Percentiles rank a stretch among this genome's conserved stretches.
phyloP scores from a whole-genome alignment of 2,329 filamentous ascomycete genomes.

The Clarireedia monteithiana region DNA sequence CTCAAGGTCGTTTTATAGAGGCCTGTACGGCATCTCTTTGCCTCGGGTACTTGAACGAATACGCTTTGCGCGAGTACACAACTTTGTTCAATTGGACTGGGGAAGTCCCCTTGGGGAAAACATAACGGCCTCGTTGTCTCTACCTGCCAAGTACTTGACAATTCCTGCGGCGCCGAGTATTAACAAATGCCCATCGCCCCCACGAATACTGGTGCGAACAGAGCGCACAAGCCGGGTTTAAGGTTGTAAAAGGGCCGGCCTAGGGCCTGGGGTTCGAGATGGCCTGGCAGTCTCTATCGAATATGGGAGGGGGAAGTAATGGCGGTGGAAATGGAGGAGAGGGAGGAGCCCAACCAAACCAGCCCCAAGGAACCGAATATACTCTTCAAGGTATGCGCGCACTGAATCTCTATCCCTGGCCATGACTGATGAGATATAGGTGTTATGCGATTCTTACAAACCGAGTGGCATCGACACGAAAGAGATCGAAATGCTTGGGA shows the following conservation, averaged over 20 bases:
- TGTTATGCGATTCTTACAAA: constrained; percentile 98
- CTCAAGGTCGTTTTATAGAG: neutral
- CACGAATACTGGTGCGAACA: constrained; percentile 8
- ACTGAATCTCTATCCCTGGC: neutral
- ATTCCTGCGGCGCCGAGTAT: constrained; percentile 15
- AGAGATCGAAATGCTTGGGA: constrained; percentile 98
- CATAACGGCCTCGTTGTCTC: constrained; percentile 14
- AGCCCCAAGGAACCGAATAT: constrained; percentile 59
- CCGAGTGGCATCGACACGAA: constrained; percentile 98
- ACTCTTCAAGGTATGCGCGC: constrained; percentile 54
- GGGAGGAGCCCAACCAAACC: constrained; percentile 29
- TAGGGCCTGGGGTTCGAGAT: constrained; percentile 36
- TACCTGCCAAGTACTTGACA: neutral
- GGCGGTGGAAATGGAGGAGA: constrained; percentile 22
- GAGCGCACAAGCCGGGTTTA: constrained; percentile 10
- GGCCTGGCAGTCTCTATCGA: constrained; percentile 64
- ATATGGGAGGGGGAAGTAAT: constrained; percentile 30
- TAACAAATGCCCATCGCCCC: constrained; percentile 19
- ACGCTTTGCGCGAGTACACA: constrained; percentile 2
- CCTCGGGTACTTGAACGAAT: neutral
- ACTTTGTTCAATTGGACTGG: constrained; percentile 3
- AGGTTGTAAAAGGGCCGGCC: constrained; percentile 8
- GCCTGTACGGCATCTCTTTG: neutral
- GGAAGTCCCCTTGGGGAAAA: constrained; percentile 3
- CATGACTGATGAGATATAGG: constrained; percentile 53